Conservation (phyloP, 805 yeast species). For the Metschnikowia henanensis region DNA sequence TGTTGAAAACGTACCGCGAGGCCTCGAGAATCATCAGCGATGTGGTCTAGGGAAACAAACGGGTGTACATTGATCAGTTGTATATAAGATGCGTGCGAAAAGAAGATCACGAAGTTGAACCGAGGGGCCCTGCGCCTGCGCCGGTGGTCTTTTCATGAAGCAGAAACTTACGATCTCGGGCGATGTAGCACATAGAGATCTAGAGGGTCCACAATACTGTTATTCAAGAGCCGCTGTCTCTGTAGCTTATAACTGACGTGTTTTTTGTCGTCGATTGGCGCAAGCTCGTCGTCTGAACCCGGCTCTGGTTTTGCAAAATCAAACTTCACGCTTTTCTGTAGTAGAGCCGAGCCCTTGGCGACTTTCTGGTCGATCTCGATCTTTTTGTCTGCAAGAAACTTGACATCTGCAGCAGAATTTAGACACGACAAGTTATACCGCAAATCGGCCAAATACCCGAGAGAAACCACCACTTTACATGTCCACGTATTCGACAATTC, state of each 20-base stretch:
- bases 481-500: conserved; percentile 22
- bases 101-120: too few species aligned
- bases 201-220: conserved; percentile 18
- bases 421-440: conserved; percentile 17
- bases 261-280: conserved; percentile 18
- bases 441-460: conserved; percentile 21
- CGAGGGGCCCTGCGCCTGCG: too few species aligned
- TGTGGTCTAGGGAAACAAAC: conserved; percentile 29
- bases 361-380: conserved; percentile 7
- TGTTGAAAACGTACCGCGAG: conserved; percentile 43
- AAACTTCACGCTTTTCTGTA: conserved; percentile 13
- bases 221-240: conserved; percentile 12
- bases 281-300: conserved; percentile 16
- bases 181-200: conserved; percentile 23
- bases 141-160: too few species aligned
- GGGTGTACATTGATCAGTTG: conserved; percentile 1
- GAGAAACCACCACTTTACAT: conserved; percentile 22
- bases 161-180: conserved; percentile 13
- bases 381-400: conserved; percentile 16
- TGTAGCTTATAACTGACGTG: conserved; percentile 15
- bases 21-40: conserved; percentile 45
- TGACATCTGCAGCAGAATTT: conserved; percentile 12
- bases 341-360: conserved; percentile 7
- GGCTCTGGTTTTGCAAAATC: conserved; percentile 9
- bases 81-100: conserved; percentile 6